Conservation (phyloP, 306 rosid species). For the Castanospermum australe region DNA sequence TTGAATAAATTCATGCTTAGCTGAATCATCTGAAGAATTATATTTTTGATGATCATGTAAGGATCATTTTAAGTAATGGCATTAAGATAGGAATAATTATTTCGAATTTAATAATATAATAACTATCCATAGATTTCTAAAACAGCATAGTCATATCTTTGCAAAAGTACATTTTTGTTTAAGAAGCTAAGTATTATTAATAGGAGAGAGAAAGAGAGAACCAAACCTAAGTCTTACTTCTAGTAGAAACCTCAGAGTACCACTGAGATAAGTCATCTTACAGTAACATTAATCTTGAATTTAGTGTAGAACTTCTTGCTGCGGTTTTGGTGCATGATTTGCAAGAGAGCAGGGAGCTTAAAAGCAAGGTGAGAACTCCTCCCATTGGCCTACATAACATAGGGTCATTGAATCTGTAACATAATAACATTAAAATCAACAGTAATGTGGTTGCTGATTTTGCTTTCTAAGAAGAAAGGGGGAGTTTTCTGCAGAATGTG, state of each 20-base stretch:
- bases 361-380: background rate
- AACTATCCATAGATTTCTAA: background rate
- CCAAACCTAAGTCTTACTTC: background rate
- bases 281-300: background rate
- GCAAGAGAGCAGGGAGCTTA: background rate
- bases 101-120: background rate
- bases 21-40: background rate
- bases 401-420: background rate
- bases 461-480: background rate
- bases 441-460: background rate
- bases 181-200: background rate
- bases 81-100: background rate
- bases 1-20: background rate
- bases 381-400: background rate
- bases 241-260: background rate
- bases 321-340: slow-evolving; percentile 1
- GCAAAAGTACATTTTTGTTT: background rate
- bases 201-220: background rate
- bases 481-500: background rate
- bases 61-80: background rate
- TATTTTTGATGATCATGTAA: too few relatives aligned
- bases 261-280: background rate
- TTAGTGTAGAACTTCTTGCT: background rate
- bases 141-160: background rate
- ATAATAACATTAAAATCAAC: background rate